phyloP scores from a whole-genome alignment of 169 alveolate genomes.

The Toxoplasma gondii region DNA sequence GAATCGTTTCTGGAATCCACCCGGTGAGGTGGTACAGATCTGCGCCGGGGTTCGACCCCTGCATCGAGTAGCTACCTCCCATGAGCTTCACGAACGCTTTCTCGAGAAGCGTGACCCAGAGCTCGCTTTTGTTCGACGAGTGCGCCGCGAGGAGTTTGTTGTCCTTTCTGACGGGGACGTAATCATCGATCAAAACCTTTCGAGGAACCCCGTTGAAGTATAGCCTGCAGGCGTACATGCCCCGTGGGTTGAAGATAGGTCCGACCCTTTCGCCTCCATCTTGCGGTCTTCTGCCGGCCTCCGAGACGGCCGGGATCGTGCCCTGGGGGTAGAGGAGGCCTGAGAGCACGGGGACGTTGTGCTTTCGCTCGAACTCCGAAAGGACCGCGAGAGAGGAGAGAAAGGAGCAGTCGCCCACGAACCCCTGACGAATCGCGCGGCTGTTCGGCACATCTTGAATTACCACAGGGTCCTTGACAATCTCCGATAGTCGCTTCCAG shows the following conservation, averaged over 20 bases:
- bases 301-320: slow-evolving; percentile 26
- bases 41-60: slow-evolving; percentile 93
- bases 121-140: slow-evolving; percentile 82
- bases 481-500: slow-evolving; percentile 81
- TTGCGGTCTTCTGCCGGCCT: neutral
- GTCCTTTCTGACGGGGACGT: slow-evolving; percentile 81
- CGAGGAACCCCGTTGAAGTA: slow-evolving; percentile 91
- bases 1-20: slow-evolving; percentile 93
- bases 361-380: slow-evolving; percentile 87
- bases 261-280: neutral
- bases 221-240: slow-evolving; percentile 86
- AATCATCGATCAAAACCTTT: slow-evolving; percentile 90
- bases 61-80: slow-evolving; percentile 90
- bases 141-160: slow-evolving; percentile 87
- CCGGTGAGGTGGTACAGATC: slow-evolving; percentile 92
- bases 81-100: slow-evolving; percentile 91
- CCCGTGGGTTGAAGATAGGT: slow-evolving; percentile 81
- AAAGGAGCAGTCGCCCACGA: slow-evolving; percentile 94
- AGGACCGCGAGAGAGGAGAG: slow-evolving; percentile 88
- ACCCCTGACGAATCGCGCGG: slow-evolving; percentile 86
- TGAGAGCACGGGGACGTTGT: slow-evolving; percentile 82
- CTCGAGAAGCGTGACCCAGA: slow-evolving; percentile 93
- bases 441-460: slow-evolving; percentile 74
- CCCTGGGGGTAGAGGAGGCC: slow-evolving; percentile 75
- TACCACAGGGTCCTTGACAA: slow-evolving; percentile 69